Percentiles rank a stretch among this genome's conserved stretches.
Evolutionary conservation across 352 stramenopile genomes (phyloP).

Genomic region (Globisporangium sylvaticum): DNA sequence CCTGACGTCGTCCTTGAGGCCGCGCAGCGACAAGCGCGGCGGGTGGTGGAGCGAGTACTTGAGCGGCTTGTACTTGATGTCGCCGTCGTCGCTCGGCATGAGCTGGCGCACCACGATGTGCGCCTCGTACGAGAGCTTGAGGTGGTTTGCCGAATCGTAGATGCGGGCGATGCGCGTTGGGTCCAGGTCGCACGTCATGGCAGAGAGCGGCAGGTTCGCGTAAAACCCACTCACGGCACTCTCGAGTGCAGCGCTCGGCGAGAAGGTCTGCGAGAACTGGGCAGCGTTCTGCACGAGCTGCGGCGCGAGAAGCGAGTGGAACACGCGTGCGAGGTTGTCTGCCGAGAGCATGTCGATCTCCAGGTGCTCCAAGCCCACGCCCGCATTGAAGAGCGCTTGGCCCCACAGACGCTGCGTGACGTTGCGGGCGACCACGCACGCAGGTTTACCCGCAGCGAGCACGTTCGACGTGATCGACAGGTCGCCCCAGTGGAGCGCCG

Average conservation of each 20-base stretch:
- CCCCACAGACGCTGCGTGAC: slow-evolving; percentile 47
- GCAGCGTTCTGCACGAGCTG: slow-evolving; percentile 36
- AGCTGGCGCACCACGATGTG: slow-evolving; percentile 53
- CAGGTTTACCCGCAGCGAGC: slow-evolving; percentile 38
- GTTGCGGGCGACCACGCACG: slow-evolving; percentile 45
- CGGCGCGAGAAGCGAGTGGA: slow-evolving; percentile 31
- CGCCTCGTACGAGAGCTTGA: slow-evolving; percentile 78
- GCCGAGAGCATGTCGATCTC: slow-evolving; percentile 35
- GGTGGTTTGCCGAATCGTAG: slow-evolving; percentile 50
- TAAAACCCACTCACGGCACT: slow-evolving; percentile 58
- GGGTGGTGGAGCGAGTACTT: slow-evolving; percentile 55
- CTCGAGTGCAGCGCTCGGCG: slow-evolving; percentile 35
- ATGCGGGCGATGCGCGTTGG: slow-evolving; percentile 56
- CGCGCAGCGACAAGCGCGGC: slow-evolving; percentile 46
- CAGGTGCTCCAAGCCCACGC: slow-evolving; percentile 31
- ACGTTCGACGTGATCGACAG: slow-evolving; percentile 48
- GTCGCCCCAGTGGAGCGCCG: slow-evolving; percentile 54
- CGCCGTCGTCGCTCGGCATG: slow-evolving; percentile 18
- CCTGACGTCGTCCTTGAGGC: slow-evolving; percentile 18
- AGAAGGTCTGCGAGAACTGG: slow-evolving; percentile 32
- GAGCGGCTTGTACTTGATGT: slow-evolving; percentile 76
- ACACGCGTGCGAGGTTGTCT: slow-evolving; percentile 38
- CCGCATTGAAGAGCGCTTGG: slow-evolving; percentile 38
- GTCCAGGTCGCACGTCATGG: slow-evolving; percentile 75
- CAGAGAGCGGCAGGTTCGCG: slow-evolving; percentile 48